A percentile compares a stretch with the other conserved stretches of the same genome.
phyloP scores from a whole-genome alignment of 345 rosid species.

The Arabis hirsuta region DNA sequence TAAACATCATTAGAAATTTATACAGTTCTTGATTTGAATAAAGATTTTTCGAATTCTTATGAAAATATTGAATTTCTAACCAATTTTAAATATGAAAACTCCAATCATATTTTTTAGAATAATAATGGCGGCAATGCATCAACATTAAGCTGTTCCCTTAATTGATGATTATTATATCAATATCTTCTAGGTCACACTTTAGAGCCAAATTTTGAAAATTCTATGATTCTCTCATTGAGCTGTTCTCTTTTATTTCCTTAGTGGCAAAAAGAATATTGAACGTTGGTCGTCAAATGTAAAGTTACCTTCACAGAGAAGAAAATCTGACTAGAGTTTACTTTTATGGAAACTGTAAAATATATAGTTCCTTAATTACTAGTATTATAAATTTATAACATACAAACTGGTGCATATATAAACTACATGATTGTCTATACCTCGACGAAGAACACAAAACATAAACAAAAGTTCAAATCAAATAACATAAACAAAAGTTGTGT shows the following conservation, averaged over 20 bases:
- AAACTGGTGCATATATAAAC: not conserved
- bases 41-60: too few relatives aligned
- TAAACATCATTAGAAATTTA: too few relatives aligned
- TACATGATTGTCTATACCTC: not conserved
- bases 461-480: not conserved
- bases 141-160: too few relatives aligned
- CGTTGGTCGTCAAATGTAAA: not conserved
- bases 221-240: not conserved
- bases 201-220: not conserved
- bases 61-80: too few relatives aligned
- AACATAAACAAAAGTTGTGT: not conserved
- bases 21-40: too few relatives aligned
- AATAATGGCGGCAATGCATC: too few relatives aligned
- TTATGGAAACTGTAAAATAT: not conserved
- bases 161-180: too few relatives aligned
- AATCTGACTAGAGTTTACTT: not conserved
- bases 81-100: too few relatives aligned
- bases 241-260: constrained; percentile 7
- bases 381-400: too few relatives aligned
- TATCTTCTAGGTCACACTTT: too few relatives aligned
- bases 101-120: too few relatives aligned
- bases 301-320: not conserved
- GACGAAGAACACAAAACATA: not conserved
- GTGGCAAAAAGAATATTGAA: not conserved
- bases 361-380: not conserved